Percentiles rank a stretch among this genome's conserved stretches.
Conservation (phyloP, 768 basidiomycete genomes). For the Boletus barrowsii region DNA sequence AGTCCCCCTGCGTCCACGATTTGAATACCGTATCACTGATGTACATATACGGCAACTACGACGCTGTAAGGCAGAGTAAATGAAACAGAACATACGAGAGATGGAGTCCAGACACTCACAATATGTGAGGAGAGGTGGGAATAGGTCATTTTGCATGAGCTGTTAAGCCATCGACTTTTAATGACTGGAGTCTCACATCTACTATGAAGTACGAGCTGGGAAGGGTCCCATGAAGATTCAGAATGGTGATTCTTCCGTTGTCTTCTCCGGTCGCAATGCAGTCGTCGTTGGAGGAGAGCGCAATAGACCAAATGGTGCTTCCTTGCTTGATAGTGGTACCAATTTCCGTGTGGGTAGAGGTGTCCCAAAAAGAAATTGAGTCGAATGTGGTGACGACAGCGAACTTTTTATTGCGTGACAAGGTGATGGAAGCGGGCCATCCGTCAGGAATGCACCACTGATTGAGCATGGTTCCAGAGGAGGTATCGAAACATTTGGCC, state of each 20-base stretch:
- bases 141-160: no score
- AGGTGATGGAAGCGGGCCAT: no score
- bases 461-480: no score
- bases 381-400: no score
- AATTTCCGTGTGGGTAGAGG: not conserved
- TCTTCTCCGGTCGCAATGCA: not conserved
- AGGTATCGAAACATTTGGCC: no score
- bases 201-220: not conserved
- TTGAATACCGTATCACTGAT: not conserved
- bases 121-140: no score
- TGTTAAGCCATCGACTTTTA: no score
- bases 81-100: no score
- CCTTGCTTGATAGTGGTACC: not conserved
- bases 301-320: not conserved
- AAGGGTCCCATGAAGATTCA: not conserved
- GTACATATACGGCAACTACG: not conserved
- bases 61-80: no score
- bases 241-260: not conserved
- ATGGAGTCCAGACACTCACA: no score
- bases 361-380: slow-evolving; percentile 1
- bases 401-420: no score
- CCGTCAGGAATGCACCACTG: no score
- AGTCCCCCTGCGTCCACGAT: not conserved
- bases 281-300: not conserved
- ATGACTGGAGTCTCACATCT: not conserved